phyloP scores from a whole-genome alignment of 306 rosid species.

The Carpinus fangiana region DNA sequence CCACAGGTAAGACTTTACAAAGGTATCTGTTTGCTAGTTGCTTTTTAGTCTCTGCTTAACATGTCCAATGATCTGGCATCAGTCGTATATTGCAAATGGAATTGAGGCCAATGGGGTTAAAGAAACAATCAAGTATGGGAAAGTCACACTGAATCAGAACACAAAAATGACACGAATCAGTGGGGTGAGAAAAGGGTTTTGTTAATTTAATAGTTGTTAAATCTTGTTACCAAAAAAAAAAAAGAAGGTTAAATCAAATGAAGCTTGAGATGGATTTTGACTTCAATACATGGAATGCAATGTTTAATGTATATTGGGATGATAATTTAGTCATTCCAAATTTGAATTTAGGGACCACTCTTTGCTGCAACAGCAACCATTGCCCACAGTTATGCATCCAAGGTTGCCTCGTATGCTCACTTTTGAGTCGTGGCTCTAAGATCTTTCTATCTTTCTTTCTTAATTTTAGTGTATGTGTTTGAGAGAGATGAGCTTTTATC shows the following conservation, averaged over 20 bases:
- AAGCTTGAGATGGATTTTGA: not conserved
- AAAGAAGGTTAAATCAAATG: not conserved
- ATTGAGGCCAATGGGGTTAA: not conserved
- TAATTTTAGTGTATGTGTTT: not conserved
- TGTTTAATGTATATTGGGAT: not conserved
- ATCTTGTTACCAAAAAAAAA: not conserved
- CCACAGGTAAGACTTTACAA: not conserved
- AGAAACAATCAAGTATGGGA: not conserved
- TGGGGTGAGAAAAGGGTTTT: not conserved
- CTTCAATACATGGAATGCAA: not conserved
- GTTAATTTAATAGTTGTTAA: not conserved
- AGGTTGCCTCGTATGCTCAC: not conserved
- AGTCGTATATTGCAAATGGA: not conserved
- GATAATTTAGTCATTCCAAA: not conserved
- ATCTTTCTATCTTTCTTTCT: not conserved
- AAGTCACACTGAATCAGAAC: not conserved
- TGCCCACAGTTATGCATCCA: not conserved
- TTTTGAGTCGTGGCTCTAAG: not conserved
- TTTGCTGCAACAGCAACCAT: not conserved
- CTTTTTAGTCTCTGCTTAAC: not conserved
- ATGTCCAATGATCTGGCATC: not conserved
- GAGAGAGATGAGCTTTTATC: not conserved
- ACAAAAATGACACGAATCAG: not conserved
- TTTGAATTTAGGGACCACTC: not conserved
- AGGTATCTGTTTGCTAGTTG: not conserved